A percentile compares a stretch with the other conserved stretches of the same genome.
Evolutionary conservation across 1,139 yeast species (phyloP).

Genomic region (Yamadazyma taylorii): DNA sequence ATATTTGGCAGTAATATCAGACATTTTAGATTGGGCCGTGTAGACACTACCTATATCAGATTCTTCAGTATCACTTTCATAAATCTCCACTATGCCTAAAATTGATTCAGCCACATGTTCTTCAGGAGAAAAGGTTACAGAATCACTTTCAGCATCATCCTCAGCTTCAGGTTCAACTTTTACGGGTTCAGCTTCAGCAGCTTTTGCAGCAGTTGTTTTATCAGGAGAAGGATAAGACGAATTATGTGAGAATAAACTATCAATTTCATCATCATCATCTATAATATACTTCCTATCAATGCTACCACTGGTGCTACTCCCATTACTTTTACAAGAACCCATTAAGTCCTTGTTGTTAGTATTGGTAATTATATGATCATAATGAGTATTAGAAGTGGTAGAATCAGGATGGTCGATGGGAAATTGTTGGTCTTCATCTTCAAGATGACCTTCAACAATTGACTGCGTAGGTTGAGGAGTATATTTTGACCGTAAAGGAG

Average conservation of each 20-base stretch:
- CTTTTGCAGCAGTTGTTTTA: too few species aligned
- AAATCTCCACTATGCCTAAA: conserved; percentile 15
- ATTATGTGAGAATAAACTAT: conserved; percentile 23
- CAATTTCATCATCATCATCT: conserved; percentile 15
- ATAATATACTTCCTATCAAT: conserved; percentile 9
- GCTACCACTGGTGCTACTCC: conserved; percentile 1
- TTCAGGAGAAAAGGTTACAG: conserved; percentile 10
- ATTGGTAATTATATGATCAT: background rate
- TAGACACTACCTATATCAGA: conserved; percentile 7
- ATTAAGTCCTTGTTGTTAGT: background rate
- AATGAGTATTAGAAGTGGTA: background rate
- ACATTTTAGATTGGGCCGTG: conserved; percentile 5
- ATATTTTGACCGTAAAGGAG: too few species aligned
- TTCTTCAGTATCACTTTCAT: conserved; percentile 7
- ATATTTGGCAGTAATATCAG: conserved; percentile 9
- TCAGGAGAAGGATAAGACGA: too few species aligned
- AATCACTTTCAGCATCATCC: too few species aligned
- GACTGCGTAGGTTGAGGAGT: too few species aligned
- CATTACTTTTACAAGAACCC: conserved; percentile 1
- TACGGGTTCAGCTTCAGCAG: too few species aligned
- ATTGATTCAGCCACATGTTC: conserved; percentile 13
- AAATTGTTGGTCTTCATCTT: too few species aligned
- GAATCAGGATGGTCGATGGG: background rate
- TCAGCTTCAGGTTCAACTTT: too few species aligned
- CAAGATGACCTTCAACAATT: too few species aligned